Evolutionary conservation across 768 basidiomycete species (phyloP), one percentile per base, ranked within the genome.

Genomic region (Russula lepida): DNA sequence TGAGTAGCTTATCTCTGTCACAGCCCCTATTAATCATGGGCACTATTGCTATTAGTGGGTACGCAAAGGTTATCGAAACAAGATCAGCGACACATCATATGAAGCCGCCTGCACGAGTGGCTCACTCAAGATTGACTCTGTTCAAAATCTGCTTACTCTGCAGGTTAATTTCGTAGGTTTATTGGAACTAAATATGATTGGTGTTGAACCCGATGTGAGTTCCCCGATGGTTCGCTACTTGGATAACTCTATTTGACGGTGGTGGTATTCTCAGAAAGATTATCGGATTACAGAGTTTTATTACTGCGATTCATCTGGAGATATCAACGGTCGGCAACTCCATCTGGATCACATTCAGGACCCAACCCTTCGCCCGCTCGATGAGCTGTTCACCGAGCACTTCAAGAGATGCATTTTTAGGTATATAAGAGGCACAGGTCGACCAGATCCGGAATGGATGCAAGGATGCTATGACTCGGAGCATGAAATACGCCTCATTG

Each of bases 181-280:
- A 28, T 59, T 44, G 43, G 58, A 47, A n/a, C n/a, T 25, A 54
- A 54, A 11, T 59, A 54, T 4, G 44, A 59, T 37, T 2, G 58
- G 58, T 9, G 43, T 59, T 6, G 51, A 59, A 27, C 58, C 58
- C 9, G 46, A 46, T n/a, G 58, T 59, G 19, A 32, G 51, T 44
- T 19, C 19, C 12, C n/a, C n/a, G n/a, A n/a, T n/a, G n/a, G n/a
- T n/a, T n/a, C n/a, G 35, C 35, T 53, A 28, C 12, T 13, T 21
- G 12, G 6, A 4, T 13, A 6, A 1, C 4, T 17, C 21, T 41
- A 41, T 41, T 11, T 32, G 3, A 23, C 1, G 25, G 21, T 1
- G 15, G 1, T 6, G 25, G 17, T 50, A 39, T 50, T 0, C 2
- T 13, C 50, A 52, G 50, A 52, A 44, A 30, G 44, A 44, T 25